These are phyloP conservation scores for Castanospermum australe DNA, from an alignment of 306 rosid genomes.

Conservation along the genomic window DNA sequence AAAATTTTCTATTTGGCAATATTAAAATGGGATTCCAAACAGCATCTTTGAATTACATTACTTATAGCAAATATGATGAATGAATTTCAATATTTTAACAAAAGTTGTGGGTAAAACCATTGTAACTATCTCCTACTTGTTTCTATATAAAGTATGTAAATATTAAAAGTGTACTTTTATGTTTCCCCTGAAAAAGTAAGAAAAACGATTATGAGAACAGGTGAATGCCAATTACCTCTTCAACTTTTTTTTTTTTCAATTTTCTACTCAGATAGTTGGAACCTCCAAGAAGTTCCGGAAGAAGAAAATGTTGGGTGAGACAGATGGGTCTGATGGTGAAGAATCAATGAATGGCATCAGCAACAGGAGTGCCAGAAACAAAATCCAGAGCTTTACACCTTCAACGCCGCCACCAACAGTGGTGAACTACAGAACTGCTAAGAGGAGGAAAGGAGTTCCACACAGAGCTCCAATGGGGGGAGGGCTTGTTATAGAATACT, in stretches of 20 bases:
- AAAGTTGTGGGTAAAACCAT: conserved; percentile 19
- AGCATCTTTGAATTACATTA: conserved; percentile 13
- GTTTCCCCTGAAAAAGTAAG: conserved; percentile 28
- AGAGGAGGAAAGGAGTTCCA: conserved; percentile 71
- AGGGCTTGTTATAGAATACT: conserved; percentile 57
- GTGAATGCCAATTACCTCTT: conserved; percentile 13
- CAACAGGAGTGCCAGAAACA: conserved; percentile 35
- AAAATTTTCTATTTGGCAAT: not conserved
- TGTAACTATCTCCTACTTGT: conserved; percentile 7
- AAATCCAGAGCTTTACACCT: conserved; percentile 61
- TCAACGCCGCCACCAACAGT: conserved; percentile 70
- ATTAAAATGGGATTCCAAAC: not conserved
- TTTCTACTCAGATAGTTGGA: conserved; percentile 53
- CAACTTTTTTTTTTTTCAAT: conserved; percentile 8
- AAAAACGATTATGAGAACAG: conserved; percentile 20
- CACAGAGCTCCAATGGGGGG: conserved; percentile 75
- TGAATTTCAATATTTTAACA: not conserved
- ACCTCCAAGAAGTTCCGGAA: conserved; percentile 55
- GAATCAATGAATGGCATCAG: conserved; percentile 44
- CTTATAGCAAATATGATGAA: not conserved
- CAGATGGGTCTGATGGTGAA: conserved; percentile 56
- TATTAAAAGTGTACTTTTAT: conserved; percentile 15
- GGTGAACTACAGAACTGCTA: conserved; percentile 47
- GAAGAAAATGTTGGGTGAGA: conserved; percentile 36
- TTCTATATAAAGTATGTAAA: conserved; percentile 25